Conservation (phyloP, 2,329 filamentous ascomycete genomes). For the Fusarium scirpi region DNA sequence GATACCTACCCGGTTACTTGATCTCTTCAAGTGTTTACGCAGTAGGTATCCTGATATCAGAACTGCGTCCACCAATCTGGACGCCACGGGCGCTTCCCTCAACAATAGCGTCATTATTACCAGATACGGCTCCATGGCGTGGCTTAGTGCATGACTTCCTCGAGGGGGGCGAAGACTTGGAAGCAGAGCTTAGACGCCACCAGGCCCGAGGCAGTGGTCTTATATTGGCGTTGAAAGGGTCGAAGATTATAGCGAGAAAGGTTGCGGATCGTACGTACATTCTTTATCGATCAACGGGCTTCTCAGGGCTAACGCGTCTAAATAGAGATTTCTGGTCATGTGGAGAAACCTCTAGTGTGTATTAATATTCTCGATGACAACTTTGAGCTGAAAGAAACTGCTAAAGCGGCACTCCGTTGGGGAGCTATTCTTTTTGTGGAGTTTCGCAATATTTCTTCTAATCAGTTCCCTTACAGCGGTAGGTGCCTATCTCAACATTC, state of each 20-base stretch:
- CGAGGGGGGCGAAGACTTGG: neutral
- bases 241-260: neutral
- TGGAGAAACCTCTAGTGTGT: neutral
- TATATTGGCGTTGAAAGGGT: neutral
- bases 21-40: neutral
- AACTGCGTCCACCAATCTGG: neutral
- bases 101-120: neutral
- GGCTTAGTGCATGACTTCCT: neutral
- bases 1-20: neutral
- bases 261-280: neutral
- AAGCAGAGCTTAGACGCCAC: accelerated
- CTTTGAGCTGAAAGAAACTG: neutral
- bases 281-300: accelerated
- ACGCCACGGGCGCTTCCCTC: accelerated
- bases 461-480: neutral
- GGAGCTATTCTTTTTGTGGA: neutral
- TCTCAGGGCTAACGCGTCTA: too few species aligned
- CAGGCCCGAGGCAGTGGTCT: neutral
- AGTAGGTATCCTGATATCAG: neutral
- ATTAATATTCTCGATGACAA: neutral
- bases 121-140: neutral
- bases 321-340: neutral
- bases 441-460: accelerated
- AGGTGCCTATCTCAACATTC: neutral
- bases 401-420: neutral